phyloP scores from a whole-genome alignment of 139 green algal species.

The Limnomonas spitsbergensis region DNA sequence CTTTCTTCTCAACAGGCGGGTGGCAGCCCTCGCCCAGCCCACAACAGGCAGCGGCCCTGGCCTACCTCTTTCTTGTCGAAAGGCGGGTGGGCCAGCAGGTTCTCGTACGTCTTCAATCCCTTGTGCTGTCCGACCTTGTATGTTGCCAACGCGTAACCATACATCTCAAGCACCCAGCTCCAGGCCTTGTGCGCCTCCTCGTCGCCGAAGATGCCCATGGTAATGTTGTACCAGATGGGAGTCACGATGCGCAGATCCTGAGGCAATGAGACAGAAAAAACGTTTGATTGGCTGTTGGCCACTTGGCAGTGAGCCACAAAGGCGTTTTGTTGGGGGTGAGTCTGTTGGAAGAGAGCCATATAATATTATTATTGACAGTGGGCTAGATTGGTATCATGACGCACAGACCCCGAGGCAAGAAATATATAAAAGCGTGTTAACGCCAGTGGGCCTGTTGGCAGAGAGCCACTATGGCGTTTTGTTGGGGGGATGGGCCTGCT shows the following conservation, averaged over 20 bases:
- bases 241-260: constrained; percentile 23
- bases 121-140: constrained; percentile 24
- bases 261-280: too few species aligned
- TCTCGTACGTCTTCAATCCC: constrained; percentile 9
- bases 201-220: constrained; percentile 84
- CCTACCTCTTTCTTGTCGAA: constrained; percentile 69
- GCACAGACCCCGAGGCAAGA: too few species aligned
- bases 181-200: constrained; percentile 35
- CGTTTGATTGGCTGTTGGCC: too few species aligned
- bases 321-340: too few species aligned
- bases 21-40: not conserved
- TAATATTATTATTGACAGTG: too few species aligned
- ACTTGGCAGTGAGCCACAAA: too few species aligned
- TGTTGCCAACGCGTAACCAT: constrained; percentile 38
- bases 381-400: too few species aligned
- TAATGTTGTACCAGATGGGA: constrained; percentile 83
- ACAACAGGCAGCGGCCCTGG: not conserved
- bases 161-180: constrained; percentile 86
- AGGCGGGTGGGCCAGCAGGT: constrained; percentile 74
- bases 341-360: too few species aligned
- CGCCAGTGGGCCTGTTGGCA: too few species aligned
- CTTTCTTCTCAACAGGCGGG: not conserved
- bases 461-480: too few species aligned
- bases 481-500: too few species aligned
- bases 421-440: too few species aligned